Conservation (phyloP, 2,329 filamentous ascomycete genomes). For the Fusarium austroafricanum region DNA sequence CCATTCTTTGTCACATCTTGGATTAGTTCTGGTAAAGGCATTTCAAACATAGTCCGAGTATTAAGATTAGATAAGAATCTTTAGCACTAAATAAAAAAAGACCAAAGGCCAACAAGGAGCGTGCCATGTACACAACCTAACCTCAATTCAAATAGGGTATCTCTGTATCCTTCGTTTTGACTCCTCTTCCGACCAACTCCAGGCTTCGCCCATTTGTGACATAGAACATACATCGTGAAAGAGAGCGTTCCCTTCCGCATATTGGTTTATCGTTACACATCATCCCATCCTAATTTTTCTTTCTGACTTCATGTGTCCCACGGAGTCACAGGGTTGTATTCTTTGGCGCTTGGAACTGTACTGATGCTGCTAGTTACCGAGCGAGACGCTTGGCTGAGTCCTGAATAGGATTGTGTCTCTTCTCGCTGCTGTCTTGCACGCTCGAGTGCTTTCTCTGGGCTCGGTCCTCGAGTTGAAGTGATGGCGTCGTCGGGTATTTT, state of each 20-base stretch:
- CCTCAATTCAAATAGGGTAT: conserved; percentile 14
- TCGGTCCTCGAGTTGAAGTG: conserved; percentile 59
- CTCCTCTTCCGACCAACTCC: conserved; percentile 12
- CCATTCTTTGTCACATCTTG: neutral
- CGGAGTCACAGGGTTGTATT: conserved; percentile 49
- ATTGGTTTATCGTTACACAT: conserved; percentile 25
- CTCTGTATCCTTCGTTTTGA: conserved; percentile 7
- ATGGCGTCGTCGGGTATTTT: conserved; percentile 60
- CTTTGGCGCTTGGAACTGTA: conserved; percentile 47
- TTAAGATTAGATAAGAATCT: neutral
- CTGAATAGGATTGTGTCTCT: conserved; percentile 44
- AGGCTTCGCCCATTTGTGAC: conserved; percentile 17
- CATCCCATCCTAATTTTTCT: neutral
- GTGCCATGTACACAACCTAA: no score
- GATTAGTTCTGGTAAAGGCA: neutral
- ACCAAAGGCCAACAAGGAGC: no score
- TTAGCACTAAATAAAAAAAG: neutral
- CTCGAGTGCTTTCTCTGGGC: conserved; percentile 58
- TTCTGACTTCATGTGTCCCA: conserved; percentile 46
- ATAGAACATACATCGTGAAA: conserved; percentile 20
- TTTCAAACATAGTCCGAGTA: neutral
- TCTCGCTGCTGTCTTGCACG: conserved; percentile 52
- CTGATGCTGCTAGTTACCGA: conserved; percentile 54
- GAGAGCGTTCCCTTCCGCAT: neutral
- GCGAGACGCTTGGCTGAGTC: conserved; percentile 43